phyloP scores from a whole-genome alignment of 2,329 filamentous ascomycete genomes.

The Colletotrichum siamense region DNA sequence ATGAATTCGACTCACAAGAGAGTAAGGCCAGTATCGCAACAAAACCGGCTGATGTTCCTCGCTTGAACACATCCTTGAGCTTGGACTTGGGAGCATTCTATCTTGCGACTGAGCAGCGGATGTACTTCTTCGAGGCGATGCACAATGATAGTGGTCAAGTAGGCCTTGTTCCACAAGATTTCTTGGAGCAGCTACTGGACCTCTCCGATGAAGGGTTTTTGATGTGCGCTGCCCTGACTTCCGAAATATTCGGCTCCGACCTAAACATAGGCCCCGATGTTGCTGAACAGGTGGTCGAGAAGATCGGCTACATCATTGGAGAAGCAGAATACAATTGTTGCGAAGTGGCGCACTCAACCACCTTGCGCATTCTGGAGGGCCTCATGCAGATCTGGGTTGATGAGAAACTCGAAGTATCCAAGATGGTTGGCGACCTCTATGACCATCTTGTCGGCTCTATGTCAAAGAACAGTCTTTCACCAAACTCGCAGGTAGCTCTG shows the following conservation, averaged over 20 bases:
- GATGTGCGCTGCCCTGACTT: conserved; percentile 52
- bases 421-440: conserved; percentile 78
- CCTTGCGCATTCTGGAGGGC: conserved; percentile 71
- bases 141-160: conserved; percentile 48
- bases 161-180: conserved; percentile 54
- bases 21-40: conserved; percentile 48
- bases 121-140: conserved; percentile 50
- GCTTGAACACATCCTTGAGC: conserved; percentile 47
- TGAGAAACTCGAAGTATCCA: conserved; percentile 63
- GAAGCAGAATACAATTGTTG: conserved; percentile 71
- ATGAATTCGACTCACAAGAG: conserved; percentile 66
- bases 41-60: conserved; percentile 47
- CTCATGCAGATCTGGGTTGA: conserved; percentile 69
- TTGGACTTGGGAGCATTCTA: conserved; percentile 53
- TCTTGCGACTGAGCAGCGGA: conserved; percentile 48
- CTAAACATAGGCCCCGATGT: conserved; percentile 53
- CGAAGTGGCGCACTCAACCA: conserved; percentile 73
- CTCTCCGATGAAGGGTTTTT: conserved; percentile 60
- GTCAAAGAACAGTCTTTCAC: conserved; percentile 72
- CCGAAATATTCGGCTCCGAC: conserved; percentile 60
- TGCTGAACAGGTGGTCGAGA: conserved; percentile 53
- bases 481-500: conserved; percentile 70
- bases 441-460: conserved; percentile 75
- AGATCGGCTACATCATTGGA: conserved; percentile 56
- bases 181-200: conserved; percentile 54